These are phyloP conservation scores for Allantophomopsis cytisporea DNA, from an alignment of 2,329 filamentous ascomycete species.

Conservation along the genomic window DNA sequence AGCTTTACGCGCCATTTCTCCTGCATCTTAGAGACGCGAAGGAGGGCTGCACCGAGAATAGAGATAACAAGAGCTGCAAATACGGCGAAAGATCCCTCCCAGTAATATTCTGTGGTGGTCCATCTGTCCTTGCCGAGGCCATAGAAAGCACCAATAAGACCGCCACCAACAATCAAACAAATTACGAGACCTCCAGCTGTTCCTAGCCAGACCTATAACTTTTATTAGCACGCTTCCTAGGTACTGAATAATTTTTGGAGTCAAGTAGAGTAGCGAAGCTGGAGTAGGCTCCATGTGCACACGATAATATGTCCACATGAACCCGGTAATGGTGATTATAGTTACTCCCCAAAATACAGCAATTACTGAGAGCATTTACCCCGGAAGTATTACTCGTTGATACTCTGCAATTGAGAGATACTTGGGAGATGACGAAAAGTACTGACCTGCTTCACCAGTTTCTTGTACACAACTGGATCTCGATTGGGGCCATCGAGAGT, in stretches of 20 bases:
- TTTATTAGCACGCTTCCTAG: not conserved
- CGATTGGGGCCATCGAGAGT: conserved; percentile 50
- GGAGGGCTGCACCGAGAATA: conserved; percentile 64
- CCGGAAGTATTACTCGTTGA: too few species aligned
- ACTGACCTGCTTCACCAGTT: conserved; percentile 45
- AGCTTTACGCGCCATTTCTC: conserved; percentile 83
- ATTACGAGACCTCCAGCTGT: conserved; percentile 36
- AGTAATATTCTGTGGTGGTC: conserved; percentile 57
- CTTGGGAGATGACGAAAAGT: not conserved
- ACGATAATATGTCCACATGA: too few species aligned
- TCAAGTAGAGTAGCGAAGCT: not conserved
- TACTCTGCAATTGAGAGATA: not conserved
- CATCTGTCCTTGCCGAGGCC: conserved; percentile 53
- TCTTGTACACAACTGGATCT: conserved; percentile 49
- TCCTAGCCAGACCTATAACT: conserved; percentile 42
- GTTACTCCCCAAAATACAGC: too few species aligned
- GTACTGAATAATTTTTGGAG: too few species aligned
- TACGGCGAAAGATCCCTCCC: conserved; percentile 68
- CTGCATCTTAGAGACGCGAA: conserved; percentile 72
- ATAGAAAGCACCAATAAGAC: conserved; percentile 53
- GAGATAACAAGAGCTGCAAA: conserved; percentile 71
- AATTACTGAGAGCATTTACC: too few species aligned
- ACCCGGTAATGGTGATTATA: too few species aligned
- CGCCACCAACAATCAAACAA: conserved; percentile 42
- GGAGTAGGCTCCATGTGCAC: not conserved